Evolutionary conservation across 2,329 filamentous ascomycete species (phyloP).

Genomic region (Cryphonectria nitschkei): DNA sequence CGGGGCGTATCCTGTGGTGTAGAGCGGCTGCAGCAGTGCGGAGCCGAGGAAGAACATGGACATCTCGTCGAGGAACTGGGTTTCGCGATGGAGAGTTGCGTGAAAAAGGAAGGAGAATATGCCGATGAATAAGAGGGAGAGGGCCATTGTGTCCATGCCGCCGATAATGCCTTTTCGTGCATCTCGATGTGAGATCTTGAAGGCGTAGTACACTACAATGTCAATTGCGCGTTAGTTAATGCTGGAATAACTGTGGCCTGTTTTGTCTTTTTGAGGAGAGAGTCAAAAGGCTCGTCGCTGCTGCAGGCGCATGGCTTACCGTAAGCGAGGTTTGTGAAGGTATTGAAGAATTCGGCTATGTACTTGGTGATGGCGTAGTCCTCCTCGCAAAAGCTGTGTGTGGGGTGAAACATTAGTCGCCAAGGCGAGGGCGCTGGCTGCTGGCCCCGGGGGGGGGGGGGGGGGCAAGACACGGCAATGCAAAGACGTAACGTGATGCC

Average conservation of each 20-base stretch:
- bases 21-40: slow-evolving; percentile 54
- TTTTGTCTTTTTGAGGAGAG: no score
- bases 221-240: no score
- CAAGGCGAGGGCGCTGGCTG: not conserved
- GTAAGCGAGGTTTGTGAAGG: slow-evolving; percentile 22
- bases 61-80: slow-evolving; percentile 58
- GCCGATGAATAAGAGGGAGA: slow-evolving; percentile 46
- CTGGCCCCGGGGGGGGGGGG: no score
- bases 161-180: slow-evolving; percentile 40
- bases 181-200: slow-evolving; percentile 36
- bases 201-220: slow-evolving; percentile 14
- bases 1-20: slow-evolving; percentile 48
- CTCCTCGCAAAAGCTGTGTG: slow-evolving; percentile 40
- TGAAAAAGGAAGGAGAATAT: slow-evolving; percentile 49
- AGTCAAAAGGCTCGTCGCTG: not conserved
- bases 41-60: slow-evolving; percentile 60
- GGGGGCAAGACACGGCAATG: not conserved
- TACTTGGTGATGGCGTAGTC: slow-evolving; percentile 24
- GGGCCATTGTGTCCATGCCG: slow-evolving; percentile 45
- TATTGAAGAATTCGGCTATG: slow-evolving; percentile 25
- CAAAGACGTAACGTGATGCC: not conserved
- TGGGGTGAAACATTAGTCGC: not conserved
- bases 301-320: slow-evolving; percentile 1
- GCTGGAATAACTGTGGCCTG: not conserved
- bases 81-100: slow-evolving; percentile 46